Evolutionary conservation across 495 filamentous ascomycete genomes (phyloP).

Genomic region (Stereocaulon alpinum): DNA sequence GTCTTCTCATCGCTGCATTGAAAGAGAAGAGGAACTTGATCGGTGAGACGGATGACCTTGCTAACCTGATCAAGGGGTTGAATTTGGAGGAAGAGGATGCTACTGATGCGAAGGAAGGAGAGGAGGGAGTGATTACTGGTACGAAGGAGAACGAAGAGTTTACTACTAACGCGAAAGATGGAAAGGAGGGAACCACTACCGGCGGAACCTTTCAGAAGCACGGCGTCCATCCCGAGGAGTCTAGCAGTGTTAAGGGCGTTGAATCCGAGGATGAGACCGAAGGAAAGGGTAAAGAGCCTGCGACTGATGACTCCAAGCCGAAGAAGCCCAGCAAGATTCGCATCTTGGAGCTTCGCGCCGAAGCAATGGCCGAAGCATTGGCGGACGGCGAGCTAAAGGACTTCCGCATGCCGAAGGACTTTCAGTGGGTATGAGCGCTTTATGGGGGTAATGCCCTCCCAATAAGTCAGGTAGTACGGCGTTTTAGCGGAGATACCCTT

Average conservation of each 20-base stretch:
- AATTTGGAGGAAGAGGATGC: not conserved
- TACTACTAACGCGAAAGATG: not conserved
- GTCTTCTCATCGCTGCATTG: constrained; percentile 15
- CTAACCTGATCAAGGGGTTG: not conserved
- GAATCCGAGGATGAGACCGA: not conserved
- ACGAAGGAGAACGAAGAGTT: not conserved
- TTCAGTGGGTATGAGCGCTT: constrained; percentile 5
- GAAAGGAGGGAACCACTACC: not conserved
- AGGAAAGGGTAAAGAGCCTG: not conserved
- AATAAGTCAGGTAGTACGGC: not conserved
- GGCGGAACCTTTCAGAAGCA: not conserved
- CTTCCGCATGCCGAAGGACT: constrained; percentile 15
- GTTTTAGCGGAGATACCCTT: not conserved
- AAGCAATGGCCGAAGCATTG: constrained; percentile 16
- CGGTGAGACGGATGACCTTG: constrained; percentile 2
- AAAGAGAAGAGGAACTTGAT: constrained; percentile 1
- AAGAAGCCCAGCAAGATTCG: constrained; percentile 7
- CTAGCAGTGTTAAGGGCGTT: not conserved
- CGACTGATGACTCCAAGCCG: not conserved
- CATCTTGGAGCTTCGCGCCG: constrained; percentile 16
- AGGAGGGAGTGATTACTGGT: too few species aligned
- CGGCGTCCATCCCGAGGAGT: not conserved
- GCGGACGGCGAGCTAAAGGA: constrained; percentile 7
- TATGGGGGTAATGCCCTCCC: not conserved
- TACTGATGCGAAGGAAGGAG: not conserved